Conservation (phyloP, 331 rosid genomes). For the Phaseolus coccineus region DNA sequence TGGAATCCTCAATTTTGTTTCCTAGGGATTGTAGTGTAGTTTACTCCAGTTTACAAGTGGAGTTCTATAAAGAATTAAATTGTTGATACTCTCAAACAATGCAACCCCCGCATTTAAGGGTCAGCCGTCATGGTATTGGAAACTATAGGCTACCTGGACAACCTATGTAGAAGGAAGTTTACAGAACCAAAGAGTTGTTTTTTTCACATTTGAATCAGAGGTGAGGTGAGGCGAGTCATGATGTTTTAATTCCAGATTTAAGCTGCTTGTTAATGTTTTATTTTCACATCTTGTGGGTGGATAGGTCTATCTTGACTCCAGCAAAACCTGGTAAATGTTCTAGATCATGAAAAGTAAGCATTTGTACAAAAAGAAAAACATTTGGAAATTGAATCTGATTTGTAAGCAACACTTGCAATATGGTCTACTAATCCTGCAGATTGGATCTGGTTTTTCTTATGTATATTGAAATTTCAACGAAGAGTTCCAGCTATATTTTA, state of each 20-base stretch:
- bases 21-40: constrained; percentile 34
- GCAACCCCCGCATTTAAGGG: constrained; percentile 11
- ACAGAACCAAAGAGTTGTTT: background rate
- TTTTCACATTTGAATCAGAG: background rate
- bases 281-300: background rate
- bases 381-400: background rate
- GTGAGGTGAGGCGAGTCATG: background rate
- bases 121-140: constrained; percentile 11
- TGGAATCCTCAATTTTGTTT: constrained; percentile 54
- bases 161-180: background rate
- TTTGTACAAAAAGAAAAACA: background rate
- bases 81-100: constrained; percentile 37
- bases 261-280: background rate
- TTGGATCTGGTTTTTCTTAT: background rate
- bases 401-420: background rate
- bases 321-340: background rate
- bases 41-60: constrained; percentile 39
- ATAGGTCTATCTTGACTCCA: background rate
- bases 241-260: background rate
- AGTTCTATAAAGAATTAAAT: constrained; percentile 40
- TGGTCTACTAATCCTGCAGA: background rate
- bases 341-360: background rate
- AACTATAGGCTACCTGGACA: background rate
- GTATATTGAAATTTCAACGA: too few species aligned
- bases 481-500: too few species aligned